Evolutionary conservation across 768 basidiomycete genomes (phyloP).

Genomic region (Fomitopsis pulvina): DNA sequence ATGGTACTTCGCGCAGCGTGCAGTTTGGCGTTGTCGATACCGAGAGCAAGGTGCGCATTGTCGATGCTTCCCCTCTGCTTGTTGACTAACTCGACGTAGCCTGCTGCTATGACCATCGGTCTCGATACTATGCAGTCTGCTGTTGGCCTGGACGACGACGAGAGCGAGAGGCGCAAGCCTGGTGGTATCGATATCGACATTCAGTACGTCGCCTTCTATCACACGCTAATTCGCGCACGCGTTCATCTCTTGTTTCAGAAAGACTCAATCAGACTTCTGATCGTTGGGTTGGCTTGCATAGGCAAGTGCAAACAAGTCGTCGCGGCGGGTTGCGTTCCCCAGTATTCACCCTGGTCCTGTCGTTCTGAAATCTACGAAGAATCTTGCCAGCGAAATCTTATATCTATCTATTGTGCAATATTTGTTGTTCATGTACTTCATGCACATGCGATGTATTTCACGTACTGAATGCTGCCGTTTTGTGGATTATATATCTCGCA

Average conservation of each 20-base stretch:
- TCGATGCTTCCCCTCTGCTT: neutral
- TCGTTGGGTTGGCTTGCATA: too few relatives aligned
- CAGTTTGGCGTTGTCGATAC: slow-evolving; percentile 14
- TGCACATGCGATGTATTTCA: too few relatives aligned
- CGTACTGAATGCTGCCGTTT: too few relatives aligned
- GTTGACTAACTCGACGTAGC: neutral
- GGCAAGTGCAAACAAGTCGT: too few relatives aligned
- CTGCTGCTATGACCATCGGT: slow-evolving; percentile 9
- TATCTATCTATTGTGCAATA: too few relatives aligned
- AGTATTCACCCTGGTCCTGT: too few relatives aligned
- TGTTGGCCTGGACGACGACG: slow-evolving; percentile 4
- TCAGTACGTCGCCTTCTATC: neutral
- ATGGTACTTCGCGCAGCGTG: slow-evolving; percentile 11
- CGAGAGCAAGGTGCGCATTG: slow-evolving; percentile 11
- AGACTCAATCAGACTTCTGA: neutral
- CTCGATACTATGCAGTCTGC: slow-evolving; percentile 12
- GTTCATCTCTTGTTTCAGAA: neutral
- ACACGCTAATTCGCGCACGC: neutral
- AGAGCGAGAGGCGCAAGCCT: slow-evolving; percentile 2
- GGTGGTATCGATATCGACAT: neutral
- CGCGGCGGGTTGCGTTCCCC: too few relatives aligned
- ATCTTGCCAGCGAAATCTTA: too few relatives aligned
- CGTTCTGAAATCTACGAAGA: too few relatives aligned
- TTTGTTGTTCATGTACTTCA: too few relatives aligned
- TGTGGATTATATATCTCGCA: too few relatives aligned